Base-by-base conservation (phyloP, 306 rosid genomes). In the Cucurbita moschata region DNA sequence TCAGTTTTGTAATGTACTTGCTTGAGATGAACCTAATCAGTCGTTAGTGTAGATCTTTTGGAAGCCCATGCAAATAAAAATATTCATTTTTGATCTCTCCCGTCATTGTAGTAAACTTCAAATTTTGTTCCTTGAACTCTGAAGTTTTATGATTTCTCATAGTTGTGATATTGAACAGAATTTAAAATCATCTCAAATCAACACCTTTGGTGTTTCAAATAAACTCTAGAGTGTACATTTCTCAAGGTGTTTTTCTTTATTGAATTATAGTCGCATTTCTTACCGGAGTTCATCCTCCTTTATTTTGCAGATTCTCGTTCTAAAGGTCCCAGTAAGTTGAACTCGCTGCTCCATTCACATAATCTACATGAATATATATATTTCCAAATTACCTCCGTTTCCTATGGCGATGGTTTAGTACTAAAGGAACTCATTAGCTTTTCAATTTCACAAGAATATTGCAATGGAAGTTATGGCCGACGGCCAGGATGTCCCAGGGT, bases 321-420 rank as follows among this genome's bases (percentile, higher is more conserved):
- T 90, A 63, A 79, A 81, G 80, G 79, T 86, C 78, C 92, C 92
- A 49, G 98, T 90, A 89, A 85, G 96, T 87, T 68, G 79, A 80
- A 78, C 82, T 6, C 62, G 65, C 64, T 40, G 46, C 58, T 39
- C 23, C 47, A 38, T n/a, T 63, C n/a, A 39, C 57, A 6, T 4
- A n/a, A 21, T 61, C 72, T 11, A 67, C 55, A 67, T 44, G 71
- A 67, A 56, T 35, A 60, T 73, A 73, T 16, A 38, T 1, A 49
- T 50, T 73, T 14, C 12, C 73, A 83, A 56, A 60, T 37, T 71
- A 53, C 76, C 66, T 73, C 69, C 64, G 26, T 11, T 55, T 57
- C 26, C 21, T 63, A 15, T 40, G 77, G 69, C 71, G 75, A 75
- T 53, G 72, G 49, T 74, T 43, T 46, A 61, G 61, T 80, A 35